A percentile compares a stretch with the other conserved stretches of the same genome.
Evolutionary conservation across 441 rosid species (phyloP).

Genomic region (Gossypium gossypioides): DNA sequence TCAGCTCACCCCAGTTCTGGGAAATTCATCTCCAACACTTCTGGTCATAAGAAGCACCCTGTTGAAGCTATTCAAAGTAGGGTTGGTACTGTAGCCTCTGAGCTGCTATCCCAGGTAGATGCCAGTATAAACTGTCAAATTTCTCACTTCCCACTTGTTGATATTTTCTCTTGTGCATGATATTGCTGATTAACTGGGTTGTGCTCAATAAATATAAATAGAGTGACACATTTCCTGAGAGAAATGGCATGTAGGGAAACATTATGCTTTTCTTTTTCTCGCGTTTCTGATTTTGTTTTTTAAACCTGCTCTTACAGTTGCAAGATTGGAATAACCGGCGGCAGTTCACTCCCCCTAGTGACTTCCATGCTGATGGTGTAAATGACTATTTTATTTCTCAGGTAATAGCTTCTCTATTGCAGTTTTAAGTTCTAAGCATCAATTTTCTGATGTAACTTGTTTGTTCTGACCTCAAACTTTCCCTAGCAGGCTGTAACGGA

Average conservation of each 20-base stretch:
- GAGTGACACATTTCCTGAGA: background rate
- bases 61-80: constrained; percentile 55
- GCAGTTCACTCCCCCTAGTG: constrained; percentile 67
- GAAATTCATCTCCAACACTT: constrained; percentile 32
- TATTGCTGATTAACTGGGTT: background rate
- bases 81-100: constrained; percentile 71
- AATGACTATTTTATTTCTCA: constrained; percentile 87
- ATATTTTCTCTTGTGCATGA: background rate
- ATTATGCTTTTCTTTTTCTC: background rate
- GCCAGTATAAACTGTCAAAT: constrained; percentile 9
- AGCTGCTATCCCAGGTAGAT: constrained; percentile 88
- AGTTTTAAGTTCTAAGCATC: constrained; percentile 10
- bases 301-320: constrained; percentile 39
- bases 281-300: constrained; percentile 14
- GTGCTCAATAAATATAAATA: background rate
- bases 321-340: constrained; percentile 96
- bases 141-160: constrained; percentile 2
- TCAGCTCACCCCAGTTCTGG: constrained; percentile 35
- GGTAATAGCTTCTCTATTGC: constrained; percentile 37
- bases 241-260: constrained; percentile 8
- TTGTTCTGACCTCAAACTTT: constrained; percentile 19
- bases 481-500: constrained; percentile 61
- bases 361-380: constrained; percentile 88
- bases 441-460: constrained; percentile 12
- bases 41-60: constrained; percentile 41